Conservation (phyloP, 306 rosid genomes). For the Dalbergia cultrata region DNA sequence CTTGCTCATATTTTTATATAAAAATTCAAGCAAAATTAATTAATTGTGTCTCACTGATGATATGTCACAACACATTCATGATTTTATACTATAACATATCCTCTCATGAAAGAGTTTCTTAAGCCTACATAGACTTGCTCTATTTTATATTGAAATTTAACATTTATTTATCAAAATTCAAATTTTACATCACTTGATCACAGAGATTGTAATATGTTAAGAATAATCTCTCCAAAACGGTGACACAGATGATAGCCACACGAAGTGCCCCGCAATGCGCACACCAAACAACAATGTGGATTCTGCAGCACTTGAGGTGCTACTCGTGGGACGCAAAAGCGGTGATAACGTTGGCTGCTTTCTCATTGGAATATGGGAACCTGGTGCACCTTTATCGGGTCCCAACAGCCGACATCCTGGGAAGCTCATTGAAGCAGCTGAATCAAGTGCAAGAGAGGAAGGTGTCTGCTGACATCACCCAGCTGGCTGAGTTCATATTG, state of each 20-base stretch:
- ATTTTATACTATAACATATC: no score
- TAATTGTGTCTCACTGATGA: no score
- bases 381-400: conserved; percentile 14
- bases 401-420: conserved; percentile 32
- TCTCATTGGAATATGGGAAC: conserved; percentile 49
- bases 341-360: conserved; percentile 47
- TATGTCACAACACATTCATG: no score
- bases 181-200: no score
- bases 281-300: conserved; percentile 51
- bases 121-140: no score
- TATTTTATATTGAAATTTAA: no score
- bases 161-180: no score
- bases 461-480: background rate
- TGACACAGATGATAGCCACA: conserved; percentile 52
- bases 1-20: no score
- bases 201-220: no score
- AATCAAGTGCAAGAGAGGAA: conserved; percentile 46
- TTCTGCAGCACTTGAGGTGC: conserved; percentile 48
- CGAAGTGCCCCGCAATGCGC: conserved; percentile 27
- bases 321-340: conserved; percentile 79
- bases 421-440: conserved; percentile 44
- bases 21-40: no score
- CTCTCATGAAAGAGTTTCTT: no score
- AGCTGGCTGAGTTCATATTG: conserved; percentile 4
- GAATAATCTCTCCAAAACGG: no score